Base-by-base conservation (phyloP, 176 grass and related monocot genomes). In the Saccharum spontaneum region DNA sequence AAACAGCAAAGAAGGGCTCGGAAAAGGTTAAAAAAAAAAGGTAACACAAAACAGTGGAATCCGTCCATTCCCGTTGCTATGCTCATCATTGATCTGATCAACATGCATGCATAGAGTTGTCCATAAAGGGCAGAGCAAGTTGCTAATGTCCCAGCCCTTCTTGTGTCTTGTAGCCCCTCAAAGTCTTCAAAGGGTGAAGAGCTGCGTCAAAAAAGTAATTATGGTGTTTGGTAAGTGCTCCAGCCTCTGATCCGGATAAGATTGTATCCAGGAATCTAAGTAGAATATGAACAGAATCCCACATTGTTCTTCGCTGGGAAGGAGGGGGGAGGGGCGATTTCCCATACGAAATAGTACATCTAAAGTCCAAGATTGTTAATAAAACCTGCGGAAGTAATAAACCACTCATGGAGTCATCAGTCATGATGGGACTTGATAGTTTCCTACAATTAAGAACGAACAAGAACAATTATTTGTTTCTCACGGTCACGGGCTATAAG, bases 161-260 rank as follows among this genome's bases (percentile, higher is more conserved):
- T 6, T 71, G 22, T 13, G 20, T 39, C 49, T 69, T 15, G 26
- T 30, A 69, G 73, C 62, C 62, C 72, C 33, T 59, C 45, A 40
- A 38, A 46, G 62, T 76, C 62, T 13, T 38, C 48, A 82, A 48
- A 26, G 71, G 72, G 34, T 70, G 24, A 77, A 76, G 71, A 69
- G 22, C 72, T 49, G 14, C 38, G 86, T 68, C 79, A 77, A 77
- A 37, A 79, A 77, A 26, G 49, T 28, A 70, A 82, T 67, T 77
- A 82, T 43, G 38, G 79, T 71, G 48, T 79, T 79, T 11, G 50
- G 16, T 59, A 16, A 50, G 62, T 77, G 71, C 79, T 77, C 62
- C 24, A 37, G 38, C 64, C 49, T 59, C 39, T 7, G 10, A 1
- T 9, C 22, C 4, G 79, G 86, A 87, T 82, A 87, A 82, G 86